Evolutionary conservation across 331 rosid species (phyloP), one percentile per base, ranked within the genome.

Genomic region (Malus hybrid): DNA sequence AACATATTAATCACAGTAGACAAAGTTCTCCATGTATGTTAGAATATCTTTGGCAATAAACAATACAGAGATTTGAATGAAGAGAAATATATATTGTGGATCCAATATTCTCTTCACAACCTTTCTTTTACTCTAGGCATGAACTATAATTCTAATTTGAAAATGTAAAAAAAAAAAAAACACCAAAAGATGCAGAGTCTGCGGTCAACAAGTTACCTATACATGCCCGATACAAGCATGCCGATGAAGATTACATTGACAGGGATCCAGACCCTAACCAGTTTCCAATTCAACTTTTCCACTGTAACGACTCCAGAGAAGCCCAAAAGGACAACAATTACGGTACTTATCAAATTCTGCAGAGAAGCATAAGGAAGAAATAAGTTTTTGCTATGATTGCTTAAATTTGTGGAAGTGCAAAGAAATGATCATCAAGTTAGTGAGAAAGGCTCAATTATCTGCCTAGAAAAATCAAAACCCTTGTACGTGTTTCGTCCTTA

Each of bases 161-260:
- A 56, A 65, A 50, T n/a, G 15, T 62, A 67, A 46, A 20, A 19
- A 24, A 71, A 48, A 6, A 50, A 50, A 63, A 76, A 24, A 33
- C 33, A 33, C 13, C 65, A n/a, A 30, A 44, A 29, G 69, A 44
- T 16, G 57, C 13, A 22, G 34, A 61, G 34, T 22, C n/a, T 10
- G 2, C 50, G 65, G 63, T 34, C 76, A 7, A 32, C 48, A 76
- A 48, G 82, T 44, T 79, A 93, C 98, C 97, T 91, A 81, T 89
- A 88, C 96, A 91, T 93, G 87, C 94, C 94, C 33, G 97, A 91
- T 66, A 89, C 83, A 80, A 93, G 96, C 98, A 93, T 91, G 73
- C 96, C 90, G 24, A 91, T 81, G 77, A 93, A 93, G 82, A 93
- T 89, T 63, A 91, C 74, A 81, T 93, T 93, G 67, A 93, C 98